Base-by-base conservation (phyloP, 805 yeast species). In the Isabelozyma gotoi region DNA sequence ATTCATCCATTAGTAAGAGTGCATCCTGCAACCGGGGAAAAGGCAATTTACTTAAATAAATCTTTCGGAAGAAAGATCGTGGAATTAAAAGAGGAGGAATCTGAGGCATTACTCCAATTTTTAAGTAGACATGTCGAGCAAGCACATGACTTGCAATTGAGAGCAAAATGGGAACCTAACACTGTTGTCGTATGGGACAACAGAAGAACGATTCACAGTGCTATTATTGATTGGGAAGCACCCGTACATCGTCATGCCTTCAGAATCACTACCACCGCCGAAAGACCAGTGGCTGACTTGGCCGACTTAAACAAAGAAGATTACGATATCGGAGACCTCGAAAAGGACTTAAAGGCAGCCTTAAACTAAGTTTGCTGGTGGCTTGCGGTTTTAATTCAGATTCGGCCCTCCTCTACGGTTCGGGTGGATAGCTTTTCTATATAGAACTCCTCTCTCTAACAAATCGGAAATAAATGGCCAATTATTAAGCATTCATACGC, bases 151-250 rank as follows among this genome's bases (percentile, higher is more conserved):
- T 71, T 84, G 52, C 87, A 84, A 51, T 68, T 84, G 42, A 77
- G 91, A 57, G 87, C 88, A 38, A 73, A 63, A 42, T 86, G 89
- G 85, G 84, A 80, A 57, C 81, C 82, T 40, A 76, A 77, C 39
- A 77, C 89, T 1, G 84, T 86, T 41, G 88, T 82, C 16, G 63
- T 84, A 19, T 86, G 92, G 92, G 94, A 86, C 57, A 86, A 86
- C 71, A 80, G 92, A 59, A 72, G 84, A 56, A 77, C 81, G 6
- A 65, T 77, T 18, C 92, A 86, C 60, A 71, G 85, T 11, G 89
- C 90, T 12, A 73, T 82, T n/a, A 76, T 80, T 43, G 92, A 86
- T 55, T 85, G 88, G 84, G 84, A 78, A 51, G 72, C 77, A 36
- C 83, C 85, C n/a, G 78, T 75, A 31, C 71, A 79, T 17, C 78